Evolutionary conservation across 2,329 filamentous ascomycete species (phyloP), one percentile per base, ranked within the genome.

Genomic region (Alternaria incomplexa): DNA sequence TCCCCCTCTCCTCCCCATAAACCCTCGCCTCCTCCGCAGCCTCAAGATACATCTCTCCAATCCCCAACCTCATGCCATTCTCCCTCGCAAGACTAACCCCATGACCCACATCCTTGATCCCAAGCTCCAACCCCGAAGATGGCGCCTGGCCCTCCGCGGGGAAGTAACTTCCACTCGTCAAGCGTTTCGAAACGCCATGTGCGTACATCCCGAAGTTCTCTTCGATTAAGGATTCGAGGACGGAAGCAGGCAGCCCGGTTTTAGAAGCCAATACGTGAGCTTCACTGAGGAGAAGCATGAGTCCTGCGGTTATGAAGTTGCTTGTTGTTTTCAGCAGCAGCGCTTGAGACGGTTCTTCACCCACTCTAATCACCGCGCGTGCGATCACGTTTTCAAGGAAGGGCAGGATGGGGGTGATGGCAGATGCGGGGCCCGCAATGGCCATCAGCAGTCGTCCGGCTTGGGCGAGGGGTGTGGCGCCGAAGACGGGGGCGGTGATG

Each of bases 21-120:
- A 40, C 50, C 26, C 78, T 83, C 0, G 85, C 85, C 59, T 83
- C 78, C 26, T 75, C 66, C 44, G 86, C 69, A 63, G 85, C 81
- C 15, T 72, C 75, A 26, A 86, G 67, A 6, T 80, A 83, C 23
- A 83, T 69, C 57, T 85, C 80, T 0, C 78, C 83, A 20, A 84
- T 78, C 48, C 80, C 73, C 15, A 86, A 64, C 17, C 66, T 76
- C 22, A 81, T 66, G 0, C 83, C 83, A 0, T 72, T 73, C 1
- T 79, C 75, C 51, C 76, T 73, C 2, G 84, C 85, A 26, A 81
- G 79, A 6, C 73, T 73, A 12, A 86, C 79, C 0, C 83, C 85
- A 67, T 86, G 83, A 0, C 82, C 80, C 0, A 86, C 84, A 66
- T 87, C 85, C 61, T 87, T 86, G 8, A 87, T 78, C 0, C 83